phyloP scores from a whole-genome alignment of 352 stramenopile species.

The Aphanomyces cochlioides region DNA sequence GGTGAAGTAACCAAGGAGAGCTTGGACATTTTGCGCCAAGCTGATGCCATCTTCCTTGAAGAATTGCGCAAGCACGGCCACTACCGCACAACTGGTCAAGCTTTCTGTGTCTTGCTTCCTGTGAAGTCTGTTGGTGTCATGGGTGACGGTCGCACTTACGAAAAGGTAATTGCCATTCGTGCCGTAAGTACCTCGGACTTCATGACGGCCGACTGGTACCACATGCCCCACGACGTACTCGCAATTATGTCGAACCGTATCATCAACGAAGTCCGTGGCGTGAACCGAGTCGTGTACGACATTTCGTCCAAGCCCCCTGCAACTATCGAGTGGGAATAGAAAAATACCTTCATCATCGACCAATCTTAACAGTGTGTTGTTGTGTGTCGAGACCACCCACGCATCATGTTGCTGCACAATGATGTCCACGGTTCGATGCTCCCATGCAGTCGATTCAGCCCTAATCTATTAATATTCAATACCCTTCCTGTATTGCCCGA shows the following conservation, averaged over 20 bases:
- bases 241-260: slow-evolving; percentile 96
- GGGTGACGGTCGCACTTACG: slow-evolving; percentile 97
- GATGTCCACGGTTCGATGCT: too few species aligned
- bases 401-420: too few species aligned
- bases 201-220: slow-evolving; percentile 99
- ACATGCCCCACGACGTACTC: slow-evolving; percentile 98
- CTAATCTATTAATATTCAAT: too few species aligned
- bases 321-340: slow-evolving; percentile 99
- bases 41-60: slow-evolving; percentile 97
- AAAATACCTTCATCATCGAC: slow-evolving; percentile 7
- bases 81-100: slow-evolving; percentile 98
- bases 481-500: too few species aligned
- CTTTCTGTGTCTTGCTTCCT: slow-evolving; percentile 97
- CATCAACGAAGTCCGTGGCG: slow-evolving; percentile 98
- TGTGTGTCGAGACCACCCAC: too few species aligned
- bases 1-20: slow-evolving; percentile 93
- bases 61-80: slow-evolving; percentile 94
- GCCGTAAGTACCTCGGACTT: slow-evolving; percentile 99
- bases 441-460: too few species aligned
- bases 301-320: slow-evolving; percentile 99
- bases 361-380: neutral
- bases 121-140: slow-evolving; percentile 98
- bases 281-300: slow-evolving; percentile 99
- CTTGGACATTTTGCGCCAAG: slow-evolving; percentile 95
- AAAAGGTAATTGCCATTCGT: slow-evolving; percentile 93